Conservation (phyloP, 768 basidiomycete genomes). For the Saitozyma sp. region DNA sequence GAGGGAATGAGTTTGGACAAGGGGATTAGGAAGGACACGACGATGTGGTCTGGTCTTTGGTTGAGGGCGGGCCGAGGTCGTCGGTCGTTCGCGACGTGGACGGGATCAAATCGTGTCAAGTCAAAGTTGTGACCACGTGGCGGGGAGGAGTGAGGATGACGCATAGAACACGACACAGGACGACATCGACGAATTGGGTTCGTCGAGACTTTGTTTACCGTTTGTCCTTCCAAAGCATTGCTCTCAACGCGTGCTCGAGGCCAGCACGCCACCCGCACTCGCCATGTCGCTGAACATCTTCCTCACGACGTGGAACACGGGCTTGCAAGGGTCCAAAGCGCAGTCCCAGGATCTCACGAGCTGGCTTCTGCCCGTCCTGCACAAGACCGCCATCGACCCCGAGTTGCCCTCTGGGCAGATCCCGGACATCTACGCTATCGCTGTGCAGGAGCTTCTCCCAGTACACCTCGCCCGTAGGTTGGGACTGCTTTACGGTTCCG, state of each 20-base stretch:
- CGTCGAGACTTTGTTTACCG: not conserved
- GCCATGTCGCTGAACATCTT: slow-evolving; percentile 43
- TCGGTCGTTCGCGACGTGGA: too few species aligned
- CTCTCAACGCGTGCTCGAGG: not conserved
- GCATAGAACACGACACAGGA: too few species aligned
- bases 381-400: slow-evolving; percentile 60
- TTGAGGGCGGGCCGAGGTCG: too few species aligned
- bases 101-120: too few species aligned
- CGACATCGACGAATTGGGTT: too few species aligned
- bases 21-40: too few species aligned
- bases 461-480: slow-evolving; percentile 79
- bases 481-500: not conserved
- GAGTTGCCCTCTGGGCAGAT: slow-evolving; percentile 62
- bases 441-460: slow-evolving; percentile 90
- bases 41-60: too few species aligned
- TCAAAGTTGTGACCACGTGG: too few species aligned
- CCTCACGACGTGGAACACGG: slow-evolving; percentile 74
- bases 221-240: not conserved
- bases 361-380: slow-evolving; percentile 81
- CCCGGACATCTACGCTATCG: slow-evolving; percentile 62
- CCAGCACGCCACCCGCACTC: not conserved
- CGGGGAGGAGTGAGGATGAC: too few species aligned
- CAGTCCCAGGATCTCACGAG: slow-evolving; percentile 74
- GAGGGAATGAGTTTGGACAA: too few species aligned
- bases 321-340: slow-evolving; percentile 66